Conservation (phyloP, 805 yeast genomes). For the Starmerella apis region DNA sequence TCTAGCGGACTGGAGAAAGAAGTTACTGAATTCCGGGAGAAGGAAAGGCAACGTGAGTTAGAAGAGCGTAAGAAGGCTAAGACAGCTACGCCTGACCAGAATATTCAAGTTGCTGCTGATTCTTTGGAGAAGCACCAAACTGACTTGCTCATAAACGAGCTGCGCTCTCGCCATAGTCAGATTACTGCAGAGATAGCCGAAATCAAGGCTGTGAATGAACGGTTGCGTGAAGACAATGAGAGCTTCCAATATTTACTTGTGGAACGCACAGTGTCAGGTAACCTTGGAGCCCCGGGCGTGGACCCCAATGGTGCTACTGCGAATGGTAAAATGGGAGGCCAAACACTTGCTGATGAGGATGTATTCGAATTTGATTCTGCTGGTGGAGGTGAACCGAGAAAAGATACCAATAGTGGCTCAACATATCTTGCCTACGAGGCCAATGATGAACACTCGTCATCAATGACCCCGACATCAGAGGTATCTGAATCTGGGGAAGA, state of each 20-base stretch:
- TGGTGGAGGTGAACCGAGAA: background rate
- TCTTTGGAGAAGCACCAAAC: slow-evolving; percentile 26
- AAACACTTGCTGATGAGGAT: slow-evolving; percentile 16
- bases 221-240: slow-evolving; percentile 32
- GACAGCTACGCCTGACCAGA: slow-evolving; percentile 1
- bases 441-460: background rate
- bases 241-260: slow-evolving; percentile 30
- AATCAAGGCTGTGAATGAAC: slow-evolving; percentile 49
- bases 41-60: slow-evolving; percentile 3
- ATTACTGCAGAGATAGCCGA: slow-evolving; percentile 38
- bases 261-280: slow-evolving; percentile 29
- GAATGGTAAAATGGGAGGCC: background rate
- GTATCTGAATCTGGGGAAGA: background rate
- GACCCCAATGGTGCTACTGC: background rate
- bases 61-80: background rate
- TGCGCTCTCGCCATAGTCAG: slow-evolving; percentile 25
- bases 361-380: slow-evolving; percentile 2
- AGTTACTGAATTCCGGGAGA: background rate
- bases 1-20: slow-evolving; percentile 3
- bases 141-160: slow-evolving; percentile 28
- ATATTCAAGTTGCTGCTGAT: slow-evolving; percentile 20
- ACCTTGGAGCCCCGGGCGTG: background rate
- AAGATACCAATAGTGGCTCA: background rate
- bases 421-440: slow-evolving; percentile 1
- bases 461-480: background rate